Conservation (phyloP, 352 stramenopile genomes). For the Pythium apleroticum region DNA sequence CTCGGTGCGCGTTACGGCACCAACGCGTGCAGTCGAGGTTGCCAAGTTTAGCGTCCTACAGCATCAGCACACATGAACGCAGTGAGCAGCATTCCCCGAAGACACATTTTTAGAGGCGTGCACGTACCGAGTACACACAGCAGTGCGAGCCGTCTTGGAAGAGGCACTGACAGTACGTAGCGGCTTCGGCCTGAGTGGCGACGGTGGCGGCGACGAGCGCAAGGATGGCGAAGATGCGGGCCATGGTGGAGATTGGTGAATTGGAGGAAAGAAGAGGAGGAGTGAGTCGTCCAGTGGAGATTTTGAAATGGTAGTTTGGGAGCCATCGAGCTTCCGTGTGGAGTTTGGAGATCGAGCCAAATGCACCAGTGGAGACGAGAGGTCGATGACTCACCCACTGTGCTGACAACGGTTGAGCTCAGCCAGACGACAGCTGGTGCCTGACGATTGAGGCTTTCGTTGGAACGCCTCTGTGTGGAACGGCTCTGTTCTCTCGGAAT, state of each 20-base stretch:
- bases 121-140: background rate
- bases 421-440: too few species aligned
- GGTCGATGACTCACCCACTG: too few species aligned
- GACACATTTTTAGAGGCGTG: background rate
- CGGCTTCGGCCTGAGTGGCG: background rate
- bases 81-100: background rate
- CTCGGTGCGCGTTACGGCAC: background rate
- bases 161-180: slow-evolving; percentile 1
- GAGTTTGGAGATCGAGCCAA: too few species aligned
- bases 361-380: too few species aligned
- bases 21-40: background rate
- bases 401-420: too few species aligned
- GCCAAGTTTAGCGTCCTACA: background rate
- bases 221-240: background rate
- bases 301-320: background rate
- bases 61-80: background rate
- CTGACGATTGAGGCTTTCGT: too few species aligned
- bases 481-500: too few species aligned
- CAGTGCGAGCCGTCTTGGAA: slow-evolving; percentile 9
- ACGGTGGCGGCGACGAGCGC: background rate
- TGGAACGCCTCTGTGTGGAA: too few species aligned
- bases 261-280: background rate
- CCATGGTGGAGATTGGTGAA: background rate
- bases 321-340: background rate
- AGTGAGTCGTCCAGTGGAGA: background rate